Conservation (phyloP, 2,329 filamentous ascomycete species). For the Cytospora paraplurivora region DNA sequence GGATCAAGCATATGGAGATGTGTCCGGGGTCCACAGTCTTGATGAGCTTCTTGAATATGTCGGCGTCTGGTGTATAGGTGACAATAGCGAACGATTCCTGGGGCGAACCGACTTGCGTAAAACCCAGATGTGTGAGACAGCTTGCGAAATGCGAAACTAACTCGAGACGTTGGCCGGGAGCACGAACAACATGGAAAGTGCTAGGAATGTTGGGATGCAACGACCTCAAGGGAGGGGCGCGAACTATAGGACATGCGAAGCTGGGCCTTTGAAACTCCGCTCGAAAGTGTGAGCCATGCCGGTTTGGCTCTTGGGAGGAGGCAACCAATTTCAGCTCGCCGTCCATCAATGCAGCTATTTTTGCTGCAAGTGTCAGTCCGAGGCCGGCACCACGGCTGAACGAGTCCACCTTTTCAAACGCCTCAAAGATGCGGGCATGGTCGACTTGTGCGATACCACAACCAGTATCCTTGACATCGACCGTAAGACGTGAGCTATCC, state of each 20-base stretch:
- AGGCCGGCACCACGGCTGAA: conserved; percentile 45
- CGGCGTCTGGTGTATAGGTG: conserved; percentile 2
- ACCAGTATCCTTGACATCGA: conserved; percentile 48
- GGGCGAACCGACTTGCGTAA: not conserved
- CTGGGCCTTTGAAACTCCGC: conserved; percentile 27
- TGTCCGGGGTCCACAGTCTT: not conserved
- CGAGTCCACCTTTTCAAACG: conserved; percentile 45
- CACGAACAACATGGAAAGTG: not conserved
- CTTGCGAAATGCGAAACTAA: conserved; percentile 6
- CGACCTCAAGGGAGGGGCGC: no score
- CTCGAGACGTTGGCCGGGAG: conserved; percentile 5
- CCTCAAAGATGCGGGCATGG: conserved; percentile 44
- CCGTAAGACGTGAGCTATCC: conserved; percentile 37
- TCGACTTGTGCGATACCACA: conserved; percentile 41
- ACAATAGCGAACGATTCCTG: not conserved
- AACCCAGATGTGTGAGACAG: conserved; percentile 6
- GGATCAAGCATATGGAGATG: conserved; percentile 2
- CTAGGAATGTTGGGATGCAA: not conserved
- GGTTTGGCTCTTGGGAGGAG: conserved; percentile 34
- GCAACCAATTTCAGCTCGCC: conserved; percentile 43
- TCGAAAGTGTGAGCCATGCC: conserved; percentile 45
- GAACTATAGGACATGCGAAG: not conserved
- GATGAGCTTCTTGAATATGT: not conserved
- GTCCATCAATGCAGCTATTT: conserved; percentile 44
- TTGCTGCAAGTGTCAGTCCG: conserved; percentile 46